Conservation (phyloP, 2,329 filamentous ascomycete species). For the Aspergillus fructus region DNA sequence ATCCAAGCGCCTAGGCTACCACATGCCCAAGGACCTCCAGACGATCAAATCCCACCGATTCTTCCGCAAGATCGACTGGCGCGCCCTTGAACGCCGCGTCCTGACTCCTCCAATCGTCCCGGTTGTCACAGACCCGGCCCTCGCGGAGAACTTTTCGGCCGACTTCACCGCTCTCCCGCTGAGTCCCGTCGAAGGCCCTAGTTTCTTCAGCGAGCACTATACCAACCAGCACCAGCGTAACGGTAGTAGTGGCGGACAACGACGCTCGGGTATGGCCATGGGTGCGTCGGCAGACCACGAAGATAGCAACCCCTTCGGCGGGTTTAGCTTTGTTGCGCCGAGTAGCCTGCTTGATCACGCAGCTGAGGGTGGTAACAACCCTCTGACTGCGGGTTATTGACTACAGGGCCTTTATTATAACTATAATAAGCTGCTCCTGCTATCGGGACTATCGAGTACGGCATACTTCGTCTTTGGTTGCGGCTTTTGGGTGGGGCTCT, state of each 20-base stretch:
- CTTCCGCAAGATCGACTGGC: slow-evolving; percentile 97
- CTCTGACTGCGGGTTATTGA: slow-evolving; percentile 27
- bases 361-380: slow-evolving; percentile 17
- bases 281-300: slow-evolving; percentile 18
- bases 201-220: slow-evolving; percentile 32
- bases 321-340: slow-evolving; percentile 51
- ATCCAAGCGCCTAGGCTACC: slow-evolving; percentile 79
- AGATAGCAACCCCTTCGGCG: slow-evolving; percentile 45
- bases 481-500: background rate
- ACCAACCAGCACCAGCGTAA: slow-evolving; percentile 17
- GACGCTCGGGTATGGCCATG: background rate
- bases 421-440: background rate
- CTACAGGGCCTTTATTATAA: background rate
- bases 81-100: slow-evolving; percentile 76
- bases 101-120: slow-evolving; percentile 86
- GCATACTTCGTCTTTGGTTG: background rate
- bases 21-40: slow-evolving; percentile 83
- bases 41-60: slow-evolving; percentile 91
- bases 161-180: slow-evolving; percentile 87
- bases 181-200: slow-evolving; percentile 61
- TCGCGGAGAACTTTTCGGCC: slow-evolving; percentile 93
- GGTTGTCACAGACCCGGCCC: slow-evolving; percentile 89
- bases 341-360: slow-evolving; percentile 47
- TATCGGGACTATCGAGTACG: too few species aligned
- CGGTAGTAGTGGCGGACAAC: background rate